Base-by-base conservation (phyloP, 176 grass and related monocot species). In the Oryza rufipogon region DNA sequence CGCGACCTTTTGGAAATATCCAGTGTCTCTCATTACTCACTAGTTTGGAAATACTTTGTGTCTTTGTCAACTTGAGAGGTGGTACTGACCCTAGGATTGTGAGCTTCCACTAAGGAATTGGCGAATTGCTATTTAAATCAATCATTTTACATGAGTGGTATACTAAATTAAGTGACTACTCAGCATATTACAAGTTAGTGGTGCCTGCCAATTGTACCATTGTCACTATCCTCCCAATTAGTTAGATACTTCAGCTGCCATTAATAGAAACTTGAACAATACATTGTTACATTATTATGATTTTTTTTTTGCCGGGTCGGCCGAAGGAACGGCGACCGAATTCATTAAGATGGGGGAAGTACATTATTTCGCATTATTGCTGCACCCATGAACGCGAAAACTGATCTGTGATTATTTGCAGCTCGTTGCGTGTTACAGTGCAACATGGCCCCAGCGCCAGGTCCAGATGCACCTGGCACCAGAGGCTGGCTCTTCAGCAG, bases 361-460 rank as follows among this genome's bases (percentile, higher is more conserved):
- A 28, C 28, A 28, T 28, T 28, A 28, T 28, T 28, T 28, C 17
- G 13, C 19, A 39, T 10, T 42, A 88, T 16, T 4, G n/a, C 7
- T 9, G 30, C 25, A 33, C 51, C 26, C 30, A 9, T 22, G n/a
- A 28, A 7, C n/a, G 16, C 33, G 12, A 3, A 22, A 61, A 64
- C 28, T 80, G 65, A 87, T 23, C 64, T 4, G 4, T 84, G 78
- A 41, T 42, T 77, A 67, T 39, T 48, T 72, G 51, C 91, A 94
- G 94, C 73, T 97, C 64, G 16, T 83, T 65, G 33, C 77, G 60
- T 77, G 79, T 16, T 94, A 83, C 81, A 70, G 89, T 39, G 46
- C 69, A 3, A 61, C 74, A 22, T 88, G 91, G 91, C 87, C 85
- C 46, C 65, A 56, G 68, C 25, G 46, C 80, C 82, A 56, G 80